A percentile compares a stretch with the other conserved stretches of the same genome.
These are phyloP conservation scores for Colletotrichum sojae DNA, from an alignment of 2,329 filamentous ascomycete species.

Conservation along the genomic window DNA sequence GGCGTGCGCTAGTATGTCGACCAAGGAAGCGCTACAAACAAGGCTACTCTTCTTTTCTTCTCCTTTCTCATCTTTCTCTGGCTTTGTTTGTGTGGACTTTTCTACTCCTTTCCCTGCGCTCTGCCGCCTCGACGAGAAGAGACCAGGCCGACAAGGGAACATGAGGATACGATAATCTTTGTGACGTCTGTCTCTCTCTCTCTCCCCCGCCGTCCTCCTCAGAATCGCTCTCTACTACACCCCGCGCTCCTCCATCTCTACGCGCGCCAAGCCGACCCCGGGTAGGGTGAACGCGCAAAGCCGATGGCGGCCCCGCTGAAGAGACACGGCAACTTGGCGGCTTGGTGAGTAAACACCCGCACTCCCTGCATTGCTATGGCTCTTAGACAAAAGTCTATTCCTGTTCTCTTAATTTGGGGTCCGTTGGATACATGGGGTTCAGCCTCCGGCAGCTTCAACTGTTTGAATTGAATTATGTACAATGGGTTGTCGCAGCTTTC, in stretches of 20 bases:
- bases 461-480: neutral
- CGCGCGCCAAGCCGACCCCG: slow-evolving; percentile 29
- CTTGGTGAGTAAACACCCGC: slow-evolving; percentile 35
- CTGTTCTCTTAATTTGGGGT: too few species aligned
- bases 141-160: neutral
- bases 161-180: neutral
- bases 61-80: neutral
- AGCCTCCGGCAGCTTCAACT: too few species aligned
- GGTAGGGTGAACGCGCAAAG: neutral
- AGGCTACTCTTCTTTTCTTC: neutral
- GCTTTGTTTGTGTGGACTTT: neutral
- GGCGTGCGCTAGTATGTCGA: slow-evolving; percentile 13
- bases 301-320: slow-evolving; percentile 40
- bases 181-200: neutral
- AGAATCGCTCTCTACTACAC: neutral
- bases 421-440: too few species aligned
- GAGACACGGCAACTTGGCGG: slow-evolving; percentile 38
- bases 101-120: slow-evolving; percentile 3
- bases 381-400: neutral
- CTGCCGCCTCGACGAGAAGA: neutral
- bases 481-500: neutral
- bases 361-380: slow-evolving; percentile 6
- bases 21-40: neutral
- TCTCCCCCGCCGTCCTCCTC: neutral
- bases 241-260: slow-evolving; percentile 1